Evolutionary conservation across 176 grass and related monocot genomes (phyloP), one percentile per base, ranked within the genome.

Genomic region (Zea luxurians): DNA sequence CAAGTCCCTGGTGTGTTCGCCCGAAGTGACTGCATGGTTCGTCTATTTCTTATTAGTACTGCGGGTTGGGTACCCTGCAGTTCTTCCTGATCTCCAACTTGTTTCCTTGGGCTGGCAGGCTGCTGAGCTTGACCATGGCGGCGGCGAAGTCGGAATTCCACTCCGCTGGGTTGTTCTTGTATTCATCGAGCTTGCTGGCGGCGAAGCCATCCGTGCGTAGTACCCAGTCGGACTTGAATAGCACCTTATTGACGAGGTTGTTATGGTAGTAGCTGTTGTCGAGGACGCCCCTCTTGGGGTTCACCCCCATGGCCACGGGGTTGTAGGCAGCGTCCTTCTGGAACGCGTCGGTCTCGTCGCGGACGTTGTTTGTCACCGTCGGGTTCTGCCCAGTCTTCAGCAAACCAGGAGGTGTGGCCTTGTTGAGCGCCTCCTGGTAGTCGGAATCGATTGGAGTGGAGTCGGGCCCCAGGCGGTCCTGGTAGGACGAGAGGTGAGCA

Each of bases 121-220:
- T 7, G 64, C 88, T 85, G 70, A 90, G 85, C 76, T 87, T 86
- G 18, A 43, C 73, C 84, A 87, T 80, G 48, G 88, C 84, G 10
- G 13, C 63, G 15, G 15, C 70, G 67, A 90, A 90, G 43, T 80
- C 78, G 0, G 5, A 3, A n/a, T 66, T 37, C 71, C 78, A 89
- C 21, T 45, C 5, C 1, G 47, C 4, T 1, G 16, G 37, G 4
- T 83, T 57, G 11, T 74, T 1, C 0, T 10, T 81, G 48, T 83
- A 79, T 61, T 77, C 66, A 4, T 38, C 9, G 1, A 78, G 75
- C 10, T 78, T 78, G 0, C 36, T 37, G 4, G 11, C 36, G 10
- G 81, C 76, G 37, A 17, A 4, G 1, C 13, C 5, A 47, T 66
- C 76, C 0, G 61, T 77, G 59, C 76, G 73, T 16, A 88, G 70